Evolutionary conservation across 495 filamentous ascomycete species (phyloP).

Genomic region (Daldinia childiae): DNA sequence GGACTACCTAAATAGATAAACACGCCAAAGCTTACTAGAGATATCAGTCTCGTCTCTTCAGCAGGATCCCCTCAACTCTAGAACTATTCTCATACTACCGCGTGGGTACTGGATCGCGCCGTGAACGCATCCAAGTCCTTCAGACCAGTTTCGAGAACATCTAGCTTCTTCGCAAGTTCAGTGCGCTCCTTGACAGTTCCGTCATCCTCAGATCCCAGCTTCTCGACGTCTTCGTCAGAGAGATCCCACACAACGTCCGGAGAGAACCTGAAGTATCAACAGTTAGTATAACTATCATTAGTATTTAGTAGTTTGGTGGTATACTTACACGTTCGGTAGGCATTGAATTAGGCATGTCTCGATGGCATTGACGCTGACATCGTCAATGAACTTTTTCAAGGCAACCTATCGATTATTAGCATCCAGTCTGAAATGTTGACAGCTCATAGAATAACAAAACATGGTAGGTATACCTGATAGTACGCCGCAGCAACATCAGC

Average conservation of each 20-base stretch:
- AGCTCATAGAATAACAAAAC: slow-evolving; percentile 21
- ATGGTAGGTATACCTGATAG: slow-evolving; percentile 48
- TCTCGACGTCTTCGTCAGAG: slow-evolving; percentile 27
- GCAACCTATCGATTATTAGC: slow-evolving; percentile 56
- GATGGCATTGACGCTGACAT: slow-evolving; percentile 62
- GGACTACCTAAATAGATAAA: background rate
- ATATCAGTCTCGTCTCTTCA: background rate
- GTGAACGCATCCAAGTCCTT: slow-evolving; percentile 38
- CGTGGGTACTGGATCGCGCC: slow-evolving; percentile 19
- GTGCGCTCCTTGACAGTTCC: slow-evolving; percentile 37
- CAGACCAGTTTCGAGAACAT: slow-evolving; percentile 32
- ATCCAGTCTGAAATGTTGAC: background rate
- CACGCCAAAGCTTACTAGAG: background rate
- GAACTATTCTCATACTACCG: slow-evolving; percentile 6
- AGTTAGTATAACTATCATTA: slow-evolving; percentile 6
- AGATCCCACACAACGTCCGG: slow-evolving; percentile 42
- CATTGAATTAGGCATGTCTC: slow-evolving; percentile 48
- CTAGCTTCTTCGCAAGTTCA: slow-evolving; percentile 33
- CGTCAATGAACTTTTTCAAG: slow-evolving; percentile 64
- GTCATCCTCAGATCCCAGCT: slow-evolving; percentile 41
- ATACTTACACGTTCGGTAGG: slow-evolving; percentile 37
- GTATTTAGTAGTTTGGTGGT: background rate
- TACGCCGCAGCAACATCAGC: slow-evolving; percentile 50
- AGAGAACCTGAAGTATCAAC: slow-evolving; percentile 22
- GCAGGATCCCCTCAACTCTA: background rate